Percentiles rank a stretch among this genome's conserved stretches.
Conservation (phyloP, 164 flowering plant species). For the Tetrastigma voinierianum region DNA sequence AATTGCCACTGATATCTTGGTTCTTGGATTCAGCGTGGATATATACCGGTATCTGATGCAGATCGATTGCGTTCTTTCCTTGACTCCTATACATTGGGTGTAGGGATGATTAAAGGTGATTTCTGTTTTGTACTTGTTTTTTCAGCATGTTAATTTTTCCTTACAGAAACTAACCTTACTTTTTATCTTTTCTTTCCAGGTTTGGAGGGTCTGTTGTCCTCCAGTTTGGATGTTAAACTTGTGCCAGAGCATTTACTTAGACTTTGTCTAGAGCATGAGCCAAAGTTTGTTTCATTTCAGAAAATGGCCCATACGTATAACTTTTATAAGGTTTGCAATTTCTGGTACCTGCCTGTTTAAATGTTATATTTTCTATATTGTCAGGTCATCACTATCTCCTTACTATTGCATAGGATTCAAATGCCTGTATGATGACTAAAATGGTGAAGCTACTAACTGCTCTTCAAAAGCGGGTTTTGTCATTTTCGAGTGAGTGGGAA, state of each 20-base stretch:
- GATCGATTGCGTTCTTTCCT: slow-evolving; percentile 55
- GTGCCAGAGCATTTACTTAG: slow-evolving; percentile 72
- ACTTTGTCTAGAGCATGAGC: slow-evolving; percentile 61
- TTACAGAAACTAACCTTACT: background rate
- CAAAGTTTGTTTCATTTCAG: slow-evolving; percentile 29
- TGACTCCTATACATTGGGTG: slow-evolving; percentile 63
- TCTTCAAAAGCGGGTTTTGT: slow-evolving; percentile 38
- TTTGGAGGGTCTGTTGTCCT: slow-evolving; percentile 36
- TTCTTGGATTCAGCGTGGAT: slow-evolving; percentile 47
- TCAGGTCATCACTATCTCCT: background rate
- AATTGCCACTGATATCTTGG: slow-evolving; percentile 6
- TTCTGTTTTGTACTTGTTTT: background rate
- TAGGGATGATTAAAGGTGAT: slow-evolving; percentile 50
- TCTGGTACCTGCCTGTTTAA: background rate
- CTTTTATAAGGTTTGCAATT: slow-evolving; percentile 66
- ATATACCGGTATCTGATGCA: slow-evolving; percentile 36
- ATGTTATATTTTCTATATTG: background rate
- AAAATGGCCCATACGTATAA: slow-evolving; percentile 37
- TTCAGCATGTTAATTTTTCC: background rate
- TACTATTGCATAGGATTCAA: slow-evolving; percentile 55
- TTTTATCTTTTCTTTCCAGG: slow-evolving; percentile 37
- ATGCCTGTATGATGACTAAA: slow-evolving; percentile 54
- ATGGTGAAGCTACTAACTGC: slow-evolving; percentile 58
- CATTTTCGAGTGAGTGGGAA: slow-evolving; percentile 63
- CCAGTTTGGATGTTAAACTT: slow-evolving; percentile 60